Evolutionary conservation across 2,329 filamentous ascomycete genomes (phyloP).

Genomic region (Pseudopyrenochaeta lycopersici): DNA sequence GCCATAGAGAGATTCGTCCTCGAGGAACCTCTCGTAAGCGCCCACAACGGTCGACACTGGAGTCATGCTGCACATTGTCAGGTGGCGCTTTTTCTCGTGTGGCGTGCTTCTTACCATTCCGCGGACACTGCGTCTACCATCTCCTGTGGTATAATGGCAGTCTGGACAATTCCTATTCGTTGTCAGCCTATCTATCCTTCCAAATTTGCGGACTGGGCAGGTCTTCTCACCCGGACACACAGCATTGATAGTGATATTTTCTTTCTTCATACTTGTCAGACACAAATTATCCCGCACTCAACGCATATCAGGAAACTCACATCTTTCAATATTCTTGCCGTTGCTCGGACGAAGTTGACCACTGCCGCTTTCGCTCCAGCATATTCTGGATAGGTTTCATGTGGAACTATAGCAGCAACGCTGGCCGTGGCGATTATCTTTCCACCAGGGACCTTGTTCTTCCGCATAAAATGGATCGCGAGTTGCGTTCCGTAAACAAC

Average conservation of each 20-base stretch:
- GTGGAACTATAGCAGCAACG: constrained; percentile 56
- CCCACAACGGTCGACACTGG: constrained; percentile 53
- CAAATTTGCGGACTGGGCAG: not conserved
- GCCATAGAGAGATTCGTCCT: constrained; percentile 56
- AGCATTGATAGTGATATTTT: constrained; percentile 60
- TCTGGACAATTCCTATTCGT: constrained; percentile 54
- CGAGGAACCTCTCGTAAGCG: constrained; percentile 57
- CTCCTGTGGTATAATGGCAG: constrained; percentile 41
- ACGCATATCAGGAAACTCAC: constrained; percentile 12
- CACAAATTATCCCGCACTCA: not conserved
- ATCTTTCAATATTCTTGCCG: constrained; percentile 28
- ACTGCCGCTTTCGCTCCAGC: constrained; percentile 61
- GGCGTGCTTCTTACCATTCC: constrained; percentile 23
- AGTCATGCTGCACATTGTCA: constrained; percentile 38
- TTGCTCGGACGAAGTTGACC: constrained; percentile 34
- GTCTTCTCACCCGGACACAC: constrained; percentile 50
- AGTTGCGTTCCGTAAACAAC: constrained; percentile 61
- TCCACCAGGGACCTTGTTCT: constrained; percentile 56
- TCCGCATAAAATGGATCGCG: constrained; percentile 64
- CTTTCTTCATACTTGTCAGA: constrained; percentile 46
- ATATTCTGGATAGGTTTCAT: constrained; percentile 59
- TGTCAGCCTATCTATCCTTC: not conserved
- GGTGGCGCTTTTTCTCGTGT: not conserved
- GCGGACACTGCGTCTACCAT: constrained; percentile 39
- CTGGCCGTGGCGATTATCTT: constrained; percentile 57